Percentiles rank a stretch among this genome's conserved stretches.
phyloP scores from a whole-genome alignment of 2,329 filamentous ascomycete genomes.

The Hypoxylon sp. region DNA sequence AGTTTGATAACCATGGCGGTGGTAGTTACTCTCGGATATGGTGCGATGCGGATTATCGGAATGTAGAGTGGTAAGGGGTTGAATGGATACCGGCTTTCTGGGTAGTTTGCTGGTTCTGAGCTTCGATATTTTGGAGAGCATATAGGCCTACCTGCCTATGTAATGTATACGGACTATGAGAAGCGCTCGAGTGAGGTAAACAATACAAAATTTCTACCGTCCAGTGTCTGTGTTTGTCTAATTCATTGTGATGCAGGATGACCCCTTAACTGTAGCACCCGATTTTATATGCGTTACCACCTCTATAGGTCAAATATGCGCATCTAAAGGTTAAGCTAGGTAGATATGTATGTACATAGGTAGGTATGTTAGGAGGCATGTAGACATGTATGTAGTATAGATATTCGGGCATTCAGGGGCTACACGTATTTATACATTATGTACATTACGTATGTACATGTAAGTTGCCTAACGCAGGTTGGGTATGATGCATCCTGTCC shows the following conservation, averaged over 20 bases:
- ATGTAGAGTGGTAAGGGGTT: slow-evolving; percentile 45
- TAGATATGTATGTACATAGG: no score
- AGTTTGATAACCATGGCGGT: slow-evolving; percentile 86
- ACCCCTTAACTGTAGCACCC: background rate
- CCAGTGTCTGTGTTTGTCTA: background rate
- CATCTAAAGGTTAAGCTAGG: no score
- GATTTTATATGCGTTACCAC: background rate
- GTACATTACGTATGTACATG: no score
- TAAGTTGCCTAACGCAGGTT: slow-evolving; percentile 18
- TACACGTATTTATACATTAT: no score
- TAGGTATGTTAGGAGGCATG: background rate
- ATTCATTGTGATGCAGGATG: background rate
- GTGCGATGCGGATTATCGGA: slow-evolving; percentile 79
- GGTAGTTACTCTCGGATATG: slow-evolving; percentile 91
- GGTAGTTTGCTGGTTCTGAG: background rate
- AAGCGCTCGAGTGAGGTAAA: background rate
- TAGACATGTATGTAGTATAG: background rate
- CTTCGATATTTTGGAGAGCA: background rate
- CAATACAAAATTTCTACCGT: background rate
- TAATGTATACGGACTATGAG: slow-evolving; percentile 1
- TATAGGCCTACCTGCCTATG: no score
- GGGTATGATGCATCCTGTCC: slow-evolving; percentile 4
- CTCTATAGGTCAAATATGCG: no score
- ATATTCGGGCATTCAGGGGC: background rate
- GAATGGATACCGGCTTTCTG: background rate